Conservation (phyloP, 768 basidiomycete genomes). For the Russula dissimulans region DNA sequence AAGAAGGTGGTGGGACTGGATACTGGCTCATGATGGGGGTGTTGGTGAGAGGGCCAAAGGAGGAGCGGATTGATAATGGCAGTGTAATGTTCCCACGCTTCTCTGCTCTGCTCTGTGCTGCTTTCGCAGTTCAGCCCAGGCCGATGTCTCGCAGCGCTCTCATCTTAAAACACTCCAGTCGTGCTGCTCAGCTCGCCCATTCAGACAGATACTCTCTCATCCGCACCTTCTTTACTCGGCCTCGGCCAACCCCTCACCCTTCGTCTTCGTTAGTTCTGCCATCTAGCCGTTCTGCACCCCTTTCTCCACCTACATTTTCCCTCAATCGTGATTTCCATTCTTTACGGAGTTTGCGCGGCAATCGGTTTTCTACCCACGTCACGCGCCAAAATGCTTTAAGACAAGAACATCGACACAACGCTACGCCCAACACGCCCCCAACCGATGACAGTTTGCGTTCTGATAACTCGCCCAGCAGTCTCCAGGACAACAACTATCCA, state of each 20-base stretch:
- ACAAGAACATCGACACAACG: not conserved
- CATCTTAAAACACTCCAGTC: constrained; percentile 4
- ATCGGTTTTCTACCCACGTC: not conserved
- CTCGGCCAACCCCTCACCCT: not conserved
- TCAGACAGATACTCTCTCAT: constrained; percentile 23
- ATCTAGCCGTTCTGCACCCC: not conserved
- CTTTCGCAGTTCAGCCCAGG: too few species aligned
- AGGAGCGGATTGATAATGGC: not conserved
- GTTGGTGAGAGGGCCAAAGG: not conserved
- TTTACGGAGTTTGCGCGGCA: not conserved
- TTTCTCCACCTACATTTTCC: not conserved
- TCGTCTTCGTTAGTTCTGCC: too few species aligned
- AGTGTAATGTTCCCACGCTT: constrained; percentile 6
- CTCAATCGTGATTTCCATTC: not conserved
- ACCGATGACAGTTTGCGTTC: not conserved
- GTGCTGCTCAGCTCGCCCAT: constrained; percentile 6
- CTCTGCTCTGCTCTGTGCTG: too few species aligned
- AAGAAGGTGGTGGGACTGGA: constrained; percentile 53
- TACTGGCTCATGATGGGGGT: constrained; percentile 31
- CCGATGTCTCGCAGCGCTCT: constrained; percentile 4
- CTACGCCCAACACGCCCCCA: not conserved
- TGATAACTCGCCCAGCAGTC: constrained; percentile 23
- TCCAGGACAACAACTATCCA: constrained; percentile 60
- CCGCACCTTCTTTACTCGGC: constrained; percentile 19
- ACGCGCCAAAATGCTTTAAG: not conserved